Evolutionary conservation across 441 rosid species (phyloP), one percentile per base, ranked within the genome.

Genomic region (Euphorbia schlechtendalii): DNA sequence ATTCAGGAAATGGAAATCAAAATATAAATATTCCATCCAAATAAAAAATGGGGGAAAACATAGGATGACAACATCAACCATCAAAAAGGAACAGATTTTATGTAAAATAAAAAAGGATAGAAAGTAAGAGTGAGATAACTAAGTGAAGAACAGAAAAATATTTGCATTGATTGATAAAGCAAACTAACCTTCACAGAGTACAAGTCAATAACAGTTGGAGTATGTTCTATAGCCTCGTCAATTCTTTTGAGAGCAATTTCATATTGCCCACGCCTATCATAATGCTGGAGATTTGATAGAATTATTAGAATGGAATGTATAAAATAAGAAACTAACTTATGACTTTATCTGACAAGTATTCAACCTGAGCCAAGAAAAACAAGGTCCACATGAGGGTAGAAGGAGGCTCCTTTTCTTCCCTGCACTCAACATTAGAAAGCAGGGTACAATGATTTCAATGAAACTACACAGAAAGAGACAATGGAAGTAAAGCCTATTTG

Each of bases 291-390:
- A 65, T 53, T 38, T 38, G 48, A 67, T 59, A 59, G 59, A 72
- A 60, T 41, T 48, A 13, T 38, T 55, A 56, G 60, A 22, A 28
- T 24, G 25, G 66, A 28, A 69, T 41, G 43, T 14, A 36, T 38
- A 65, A 30, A 7, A 52, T 32, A 51, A 32, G 12, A n/a, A 48
- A 67, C 43, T 24, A 62, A 66, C 5, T 49, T 34, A 43, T 59
- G 64, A 36, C 43, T 63, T 4, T 25, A 70, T 63, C 12, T 61
- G 74, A 56, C 25, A 46, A 59, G 57, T 20, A 63, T 6, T 64
- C 65, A 59, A 95, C 99, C 99, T 96, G 98, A 67, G 99, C 98
- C 86, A 88, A 74, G 80, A 90, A 89, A 84, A 90, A 92, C 77
- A 96, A 80, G 66, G 72, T 86, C 98, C 98, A 96, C 81, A 96